Evolutionary conservation across 2,329 filamentous ascomycete species (phyloP), one percentile per base, ranked within the genome.

Genomic region (Cladosporium cucumerinum): DNA sequence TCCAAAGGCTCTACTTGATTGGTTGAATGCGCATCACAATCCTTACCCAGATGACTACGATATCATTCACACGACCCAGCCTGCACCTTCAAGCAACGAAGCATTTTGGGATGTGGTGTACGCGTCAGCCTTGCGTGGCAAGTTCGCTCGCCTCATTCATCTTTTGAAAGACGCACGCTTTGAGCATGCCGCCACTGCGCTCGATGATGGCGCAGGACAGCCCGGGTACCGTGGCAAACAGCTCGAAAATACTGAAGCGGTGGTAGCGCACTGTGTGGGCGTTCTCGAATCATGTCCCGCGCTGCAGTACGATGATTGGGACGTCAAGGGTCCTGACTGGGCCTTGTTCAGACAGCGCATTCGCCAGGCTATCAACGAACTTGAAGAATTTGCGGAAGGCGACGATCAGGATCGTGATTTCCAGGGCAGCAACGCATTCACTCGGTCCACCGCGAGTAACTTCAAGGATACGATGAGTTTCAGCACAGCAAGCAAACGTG

Each of bases 21-120:
- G 94, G 94, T 82, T 96, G 68, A 85, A 91, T 63, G 82, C 83
- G 18, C 86, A 91, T 72, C 92, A 97, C 73, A 87, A 90, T 67
- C 84, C 89, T 28, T 90, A 90, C 71, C 83, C 84, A 1, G 83
- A 86, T 60, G 89, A 93, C 71, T 80, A 90, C 26, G 81, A 86
- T 43, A 82, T 87, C 4, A 84, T 97, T 26, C 80, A 85, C 67
- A 82, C 83, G 30, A 79, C 87, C 70, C 83, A 83, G 54, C 90
- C 91, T 0, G 90, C 90, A 66, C 91, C 93, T 25, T 89, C 92
- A 1, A 87, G 87, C 51, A 91, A 95, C 72, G 81, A 84, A 28
- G 82, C 90, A 39, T 98, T 92, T 78, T 98, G 94, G 94, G 91
- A 93, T 73, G 87, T 87, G 1, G 81, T 97, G n/a, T 90, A 89